phyloP scores from a whole-genome alignment of 129 eudicot genomes.

The Saussurea involucrata region DNA sequence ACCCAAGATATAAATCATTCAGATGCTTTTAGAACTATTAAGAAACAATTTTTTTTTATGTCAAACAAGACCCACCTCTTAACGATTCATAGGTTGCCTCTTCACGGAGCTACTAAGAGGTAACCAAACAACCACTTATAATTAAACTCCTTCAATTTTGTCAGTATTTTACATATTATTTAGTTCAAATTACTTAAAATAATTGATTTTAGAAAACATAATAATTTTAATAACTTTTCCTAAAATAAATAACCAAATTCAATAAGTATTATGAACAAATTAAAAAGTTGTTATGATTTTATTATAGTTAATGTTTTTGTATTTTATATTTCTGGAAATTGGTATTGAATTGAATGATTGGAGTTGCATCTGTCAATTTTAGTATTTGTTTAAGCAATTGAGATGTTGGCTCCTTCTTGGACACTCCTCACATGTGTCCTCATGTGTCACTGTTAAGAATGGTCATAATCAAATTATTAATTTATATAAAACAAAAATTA shows the following conservation, averaged over 20 bases:
- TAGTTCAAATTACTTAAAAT: not conserved
- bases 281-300: not conserved
- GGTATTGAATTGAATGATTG: constrained; percentile 18
- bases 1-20: no score
- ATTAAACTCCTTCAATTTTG: no score
- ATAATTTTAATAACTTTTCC: not conserved
- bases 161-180: not conserved
- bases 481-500: not conserved
- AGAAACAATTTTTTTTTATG: no score
- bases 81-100: no score
- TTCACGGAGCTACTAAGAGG: no score
- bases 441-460: constrained; percentile 5
- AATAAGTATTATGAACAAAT: not conserved
- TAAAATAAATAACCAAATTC: not conserved
- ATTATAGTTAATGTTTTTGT: not conserved
- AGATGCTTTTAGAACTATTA: no score
- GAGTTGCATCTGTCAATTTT: constrained; percentile 5
- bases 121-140: no score
- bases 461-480: constrained; percentile 10
- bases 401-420: constrained; percentile 30
- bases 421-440: constrained; percentile 31
- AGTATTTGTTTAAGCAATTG: not conserved
- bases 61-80: no score
- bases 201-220: no score
- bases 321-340: not conserved